Evolutionary conservation across 1,139 yeast genomes (phyloP).

Genomic region (Taphrina pruni): DNA sequence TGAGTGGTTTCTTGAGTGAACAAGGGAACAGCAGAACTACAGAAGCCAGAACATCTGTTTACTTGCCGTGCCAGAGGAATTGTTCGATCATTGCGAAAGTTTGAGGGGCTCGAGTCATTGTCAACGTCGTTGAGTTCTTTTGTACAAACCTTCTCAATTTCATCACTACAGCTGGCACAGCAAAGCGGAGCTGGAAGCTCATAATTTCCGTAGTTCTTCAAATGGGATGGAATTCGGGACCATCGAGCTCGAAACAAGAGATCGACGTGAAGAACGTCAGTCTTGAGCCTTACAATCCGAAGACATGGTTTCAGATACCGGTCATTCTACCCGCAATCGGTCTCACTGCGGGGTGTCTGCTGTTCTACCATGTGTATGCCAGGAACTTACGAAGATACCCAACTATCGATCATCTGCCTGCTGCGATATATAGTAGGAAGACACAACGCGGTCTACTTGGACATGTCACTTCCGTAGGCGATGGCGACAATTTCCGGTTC

Average conservation of each 20-base stretch:
- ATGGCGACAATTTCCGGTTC: slow-evolving; percentile 92
- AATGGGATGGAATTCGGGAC: background rate
- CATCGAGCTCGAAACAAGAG: background rate
- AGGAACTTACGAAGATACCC: slow-evolving; percentile 44
- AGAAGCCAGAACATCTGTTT: no score
- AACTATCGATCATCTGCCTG: slow-evolving; percentile 45
- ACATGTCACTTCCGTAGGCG: slow-evolving; percentile 88
- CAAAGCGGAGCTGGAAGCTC: no score
- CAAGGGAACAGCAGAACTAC: no score
- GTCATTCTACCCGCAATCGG: slow-evolving; percentile 17
- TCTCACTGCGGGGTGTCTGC: slow-evolving; percentile 37
- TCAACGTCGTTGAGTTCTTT: no score
- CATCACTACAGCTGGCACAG: no score
- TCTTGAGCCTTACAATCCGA: slow-evolving; percentile 6
- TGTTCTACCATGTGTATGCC: slow-evolving; percentile 29
- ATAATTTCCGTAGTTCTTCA: background rate
- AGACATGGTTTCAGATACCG: slow-evolving; percentile 17
- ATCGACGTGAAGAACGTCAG: background rate
- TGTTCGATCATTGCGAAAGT: no score
- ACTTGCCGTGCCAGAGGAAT: no score
- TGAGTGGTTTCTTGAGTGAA: no score
- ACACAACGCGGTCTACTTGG: slow-evolving; percentile 68
- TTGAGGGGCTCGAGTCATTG: no score
- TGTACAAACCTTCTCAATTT: no score
- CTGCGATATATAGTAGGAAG: slow-evolving; percentile 25